Conservation (phyloP, 805 yeast species). For the Lipomyces oligophaga region DNA sequence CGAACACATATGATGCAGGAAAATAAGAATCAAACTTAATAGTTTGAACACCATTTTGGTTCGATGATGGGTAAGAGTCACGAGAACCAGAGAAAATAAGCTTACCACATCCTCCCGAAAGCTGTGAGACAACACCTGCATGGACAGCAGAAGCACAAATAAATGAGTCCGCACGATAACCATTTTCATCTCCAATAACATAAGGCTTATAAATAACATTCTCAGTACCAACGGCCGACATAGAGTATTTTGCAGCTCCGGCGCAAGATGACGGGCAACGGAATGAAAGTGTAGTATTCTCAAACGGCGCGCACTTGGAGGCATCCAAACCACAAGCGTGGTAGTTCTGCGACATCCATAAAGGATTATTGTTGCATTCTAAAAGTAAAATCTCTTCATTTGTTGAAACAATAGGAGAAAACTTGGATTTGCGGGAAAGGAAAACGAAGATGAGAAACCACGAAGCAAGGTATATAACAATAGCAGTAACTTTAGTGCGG, state of each 20-base stretch:
- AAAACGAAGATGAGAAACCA: constrained; percentile 29
- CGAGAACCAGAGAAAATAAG: constrained; percentile 55
- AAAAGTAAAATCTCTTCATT: constrained; percentile 22
- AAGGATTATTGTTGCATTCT: constrained; percentile 28
- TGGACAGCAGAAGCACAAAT: constrained; percentile 90
- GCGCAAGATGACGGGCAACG: constrained; percentile 90
- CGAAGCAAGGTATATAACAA: constrained; percentile 21
- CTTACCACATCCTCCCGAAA: constrained; percentile 74
- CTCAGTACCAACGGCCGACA: constrained; percentile 67
- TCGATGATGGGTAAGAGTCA: constrained; percentile 46
- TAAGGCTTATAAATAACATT: constrained; percentile 66
- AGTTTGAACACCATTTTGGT: constrained; percentile 51
- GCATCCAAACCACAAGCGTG: constrained; percentile 73
- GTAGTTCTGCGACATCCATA: constrained; percentile 25
- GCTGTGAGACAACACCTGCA: constrained; percentile 71
- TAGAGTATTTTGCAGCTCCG: constrained; percentile 69
- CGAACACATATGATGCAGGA: constrained; percentile 68
- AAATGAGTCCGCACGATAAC: constrained; percentile 80
- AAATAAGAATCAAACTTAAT: constrained; percentile 66
- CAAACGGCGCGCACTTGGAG: constrained; percentile 50
- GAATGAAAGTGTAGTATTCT: constrained; percentile 48
- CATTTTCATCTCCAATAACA: constrained; percentile 71
- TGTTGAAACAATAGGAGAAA: constrained; percentile 21
- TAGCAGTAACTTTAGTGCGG: constrained; percentile 17
- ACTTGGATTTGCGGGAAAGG: constrained; percentile 27